phyloP scores from a whole-genome alignment of 805 yeast species.

The Candida gorgasii region DNA sequence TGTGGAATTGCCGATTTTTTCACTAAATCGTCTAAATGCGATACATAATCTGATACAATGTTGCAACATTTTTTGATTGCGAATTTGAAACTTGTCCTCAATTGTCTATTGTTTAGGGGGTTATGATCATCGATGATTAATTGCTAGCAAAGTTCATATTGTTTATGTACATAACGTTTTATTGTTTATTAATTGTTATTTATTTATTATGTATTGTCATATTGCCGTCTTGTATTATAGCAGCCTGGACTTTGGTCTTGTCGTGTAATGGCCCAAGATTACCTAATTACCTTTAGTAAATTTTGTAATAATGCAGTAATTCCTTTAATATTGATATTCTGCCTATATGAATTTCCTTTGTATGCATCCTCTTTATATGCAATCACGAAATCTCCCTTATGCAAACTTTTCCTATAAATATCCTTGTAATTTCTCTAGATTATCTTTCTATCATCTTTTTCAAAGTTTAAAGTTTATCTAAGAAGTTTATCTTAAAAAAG shows the following conservation, averaged over 20 bases:
- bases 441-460: background rate
- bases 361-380: too few species aligned
- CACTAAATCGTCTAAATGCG: background rate
- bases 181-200: too few species aligned
- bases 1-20: background rate
- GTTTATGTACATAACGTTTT: background rate
- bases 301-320: background rate
- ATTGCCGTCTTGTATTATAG: background rate
- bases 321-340: background rate
- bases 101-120: background rate
- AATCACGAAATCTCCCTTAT: too few species aligned
- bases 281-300: background rate
- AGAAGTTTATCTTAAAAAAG: too few species aligned
- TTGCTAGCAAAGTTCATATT: background rate
- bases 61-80: background rate
- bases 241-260: background rate
- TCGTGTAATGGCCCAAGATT: background rate
- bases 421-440: conserved; percentile 1
- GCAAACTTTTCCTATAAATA: conserved; percentile 1
- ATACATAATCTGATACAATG: background rate
- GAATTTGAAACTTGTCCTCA: background rate
- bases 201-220: background rate
- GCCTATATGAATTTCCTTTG: too few species aligned
- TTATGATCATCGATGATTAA: background rate
- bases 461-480: background rate